Evolutionary conservation across 305 asterid species (phyloP), one percentile per base, ranked within the genome.

Genomic region (Lippia alba): DNA sequence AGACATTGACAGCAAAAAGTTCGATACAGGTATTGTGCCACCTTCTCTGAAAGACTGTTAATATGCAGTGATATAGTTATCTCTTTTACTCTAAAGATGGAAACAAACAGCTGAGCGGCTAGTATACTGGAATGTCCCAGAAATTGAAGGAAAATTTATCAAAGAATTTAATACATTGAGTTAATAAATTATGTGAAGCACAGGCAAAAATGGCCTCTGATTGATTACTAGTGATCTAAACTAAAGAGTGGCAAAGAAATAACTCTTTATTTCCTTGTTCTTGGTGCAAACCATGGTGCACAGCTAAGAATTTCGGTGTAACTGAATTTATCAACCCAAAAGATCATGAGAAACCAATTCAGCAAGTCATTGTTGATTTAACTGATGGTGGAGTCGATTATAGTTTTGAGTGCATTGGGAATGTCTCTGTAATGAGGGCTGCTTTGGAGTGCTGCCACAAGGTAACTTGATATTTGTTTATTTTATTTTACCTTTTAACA

Each of bases 361-460:
- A 95, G 83, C 96, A 95, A 75, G 96, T 95, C 63, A 85, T 95
- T 34, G 93, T 90, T 70, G 98, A 95, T 81, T 79, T 45, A 57
- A 95, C 99, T 6, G 99, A 95, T 56, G 99, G 99, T 53, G 99
- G 99, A 8, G 99, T 95, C 56, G 98, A 95, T 81, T 95, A 95
- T 71, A 95, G 99, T 78, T 95, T 95, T 44, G 99, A 92, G 86
- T 95, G 99, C 89, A 92, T 92, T 69, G 99, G 99, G 59, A 95
- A 90, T 73, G 99, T 95, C 55, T 76, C 89, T 48, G 78, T 90
- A 34, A 95, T 90, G 98, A 87, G 99, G 75, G 83, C 99, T 73
- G 99, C 99, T 72, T 74, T 95, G 63, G 99, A 95, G 78, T 95
- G 98, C 81, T 95, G 99, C 85, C 99, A 95, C 77, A 95, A 95